Base-by-base conservation (phyloP, 1,284 basidiomycete species). In the Ceratobasidium sp. region DNA sequence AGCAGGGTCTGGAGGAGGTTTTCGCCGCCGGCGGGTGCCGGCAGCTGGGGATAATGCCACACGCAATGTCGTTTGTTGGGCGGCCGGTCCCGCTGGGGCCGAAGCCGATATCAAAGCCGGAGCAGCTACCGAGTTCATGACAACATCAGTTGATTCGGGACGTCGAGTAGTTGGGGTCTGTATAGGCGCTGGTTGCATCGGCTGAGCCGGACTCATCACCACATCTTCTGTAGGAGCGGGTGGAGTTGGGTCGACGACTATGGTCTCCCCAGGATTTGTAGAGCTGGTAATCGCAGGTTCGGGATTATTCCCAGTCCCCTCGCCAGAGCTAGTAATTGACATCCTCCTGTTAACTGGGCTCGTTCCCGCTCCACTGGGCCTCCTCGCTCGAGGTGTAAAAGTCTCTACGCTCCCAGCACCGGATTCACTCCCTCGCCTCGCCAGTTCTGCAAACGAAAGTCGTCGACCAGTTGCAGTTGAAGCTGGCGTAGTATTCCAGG, bases 361-460 rank as follows among this genome's bases (percentile, higher is more conserved):
- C 28, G 45, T 45, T 1, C 53, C 53, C 16, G 53, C 28, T 16
- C 43, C 45, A 6, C 45, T 62, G 8, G 43, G 28, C 6, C 43
- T 26, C 26, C 60, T 62, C 12, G 45, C 60, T 28, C 43, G 5
- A 3, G 45, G 30, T 43, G 43, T 36, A 46, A 45, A 34, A 18
- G 30, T 48, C 32, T 48, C 60, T 9, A 45, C 45, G 32, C 21
- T 30, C 3, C 58, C 39, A 43, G 41, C 5, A 1, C 67, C 55
- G n/a, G 55, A 48, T 28, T 70, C 67, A 23, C 53, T 46, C 10
- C n/a, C 67, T 6, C 67, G 41, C 28, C 67, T 30, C 30, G 67
- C 67, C 16, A 70, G 53, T 48, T 70, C 67, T 3, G 67, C 67
- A 70, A 70, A 70, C 16, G 55, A 70, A 32, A 70, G 45, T 36